These are phyloP conservation scores for Condylostoma magnum DNA, from an alignment of 169 alveolate species.

Conservation along the genomic window DNA sequence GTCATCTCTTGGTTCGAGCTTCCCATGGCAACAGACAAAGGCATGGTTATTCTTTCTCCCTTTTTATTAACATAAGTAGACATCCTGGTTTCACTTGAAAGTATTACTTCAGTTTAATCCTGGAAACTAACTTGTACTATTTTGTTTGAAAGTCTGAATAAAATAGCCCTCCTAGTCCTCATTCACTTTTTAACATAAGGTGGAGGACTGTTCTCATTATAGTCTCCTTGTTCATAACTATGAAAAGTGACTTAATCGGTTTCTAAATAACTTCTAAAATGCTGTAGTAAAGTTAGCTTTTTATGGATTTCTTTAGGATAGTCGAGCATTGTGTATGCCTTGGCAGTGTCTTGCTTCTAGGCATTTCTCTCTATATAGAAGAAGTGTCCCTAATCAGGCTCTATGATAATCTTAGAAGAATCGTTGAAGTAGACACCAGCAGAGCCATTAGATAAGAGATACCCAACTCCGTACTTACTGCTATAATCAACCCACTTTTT, in stretches of 20 bases:
- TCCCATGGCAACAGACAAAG: conserved; percentile 78
- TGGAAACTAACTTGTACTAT: conserved; percentile 84
- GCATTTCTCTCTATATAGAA: conserved; percentile 60
- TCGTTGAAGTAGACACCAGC: conserved; percentile 88
- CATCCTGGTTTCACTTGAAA: conserved; percentile 65
- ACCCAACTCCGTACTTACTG: conserved; percentile 87
- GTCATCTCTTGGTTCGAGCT: conserved; percentile 80
- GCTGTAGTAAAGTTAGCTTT: conserved; percentile 77
- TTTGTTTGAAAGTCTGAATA: conserved; percentile 83
- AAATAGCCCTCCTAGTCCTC: conserved; percentile 83
- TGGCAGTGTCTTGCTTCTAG: conserved; percentile 52
- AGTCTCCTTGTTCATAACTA: conserved; percentile 37
- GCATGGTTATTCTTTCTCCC: conserved; percentile 69
- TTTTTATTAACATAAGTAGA: conserved; percentile 81
- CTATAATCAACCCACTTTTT: conserved; percentile 78
- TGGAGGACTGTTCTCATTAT: conserved; percentile 32
- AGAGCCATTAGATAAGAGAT: conserved; percentile 70
- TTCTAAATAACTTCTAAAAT: conserved; percentile 80
- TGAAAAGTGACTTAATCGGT: conserved; percentile 37
- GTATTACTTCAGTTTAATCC: conserved; percentile 84
- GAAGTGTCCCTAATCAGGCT: conserved; percentile 58
- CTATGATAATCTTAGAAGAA: conserved; percentile 74
- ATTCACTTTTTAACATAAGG: conserved; percentile 86
- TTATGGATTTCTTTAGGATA: conserved; percentile 75
- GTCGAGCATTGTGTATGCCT: conserved; percentile 40